Base-by-base conservation (phyloP, 331 rosid species). In the Malus hybrid region DNA sequence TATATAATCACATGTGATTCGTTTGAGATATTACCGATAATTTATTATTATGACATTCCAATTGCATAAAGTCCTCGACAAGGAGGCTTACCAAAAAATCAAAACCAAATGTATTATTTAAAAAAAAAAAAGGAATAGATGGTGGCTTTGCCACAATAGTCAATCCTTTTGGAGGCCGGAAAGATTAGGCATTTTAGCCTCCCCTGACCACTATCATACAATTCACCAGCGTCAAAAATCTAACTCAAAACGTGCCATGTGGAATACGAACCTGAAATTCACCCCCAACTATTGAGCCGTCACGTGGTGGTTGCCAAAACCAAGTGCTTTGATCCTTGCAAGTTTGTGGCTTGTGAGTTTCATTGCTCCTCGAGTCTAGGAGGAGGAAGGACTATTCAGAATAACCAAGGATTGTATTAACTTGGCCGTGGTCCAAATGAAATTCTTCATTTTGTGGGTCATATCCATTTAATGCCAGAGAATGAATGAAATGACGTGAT, bases 91-190 rank as follows among this genome's bases (percentile, higher is more conserved):
- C 57, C 57, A 2, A 52, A 52, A 6, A 52, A 52, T 52, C 4
- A 14, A 70, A 71, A 42, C 71, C 69, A 73, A 42, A 39, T 39
- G 46, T 39, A 24, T 22, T 22, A 22, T 22, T 22, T 22, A 22
- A 22, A 22, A 22, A 22, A 22, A 22, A 22, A 22, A 22, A 22
- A 22, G 22, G 22, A 22, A 22, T 22, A 22, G 22, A 0, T 39
- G 4, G 46, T 9, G 12, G 46, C 10, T 39, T 39, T 39, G 46
- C 4, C 12, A 39, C 46, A 39, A 9, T 0, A 2, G 4, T 39
- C 46, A 39, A 39, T 39, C 4, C 0, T 39, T 39, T 0, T 0
- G 0, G 46, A 0, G 0, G 4, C 4, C 0, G 46, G 1, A 39
- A 39, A 39, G 12, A 39, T 1, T 39, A 39, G 12, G 4, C 46